These are phyloP conservation scores for Diutina scorzettiae DNA, from an alignment of 1,139 yeast genomes.

Conservation along the genomic window DNA sequence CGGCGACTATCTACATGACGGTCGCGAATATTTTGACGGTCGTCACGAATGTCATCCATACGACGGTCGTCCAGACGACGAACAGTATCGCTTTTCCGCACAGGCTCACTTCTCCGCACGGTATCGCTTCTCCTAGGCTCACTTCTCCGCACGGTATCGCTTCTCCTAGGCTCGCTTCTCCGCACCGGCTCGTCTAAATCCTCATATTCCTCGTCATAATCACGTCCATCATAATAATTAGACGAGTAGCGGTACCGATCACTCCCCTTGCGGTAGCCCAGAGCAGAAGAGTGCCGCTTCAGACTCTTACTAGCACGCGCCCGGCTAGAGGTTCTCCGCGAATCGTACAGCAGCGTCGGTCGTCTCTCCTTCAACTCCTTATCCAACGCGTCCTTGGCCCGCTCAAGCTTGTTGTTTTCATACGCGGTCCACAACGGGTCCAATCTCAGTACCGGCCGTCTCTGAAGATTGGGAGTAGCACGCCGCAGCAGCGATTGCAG, in stretches of 20 bases:
- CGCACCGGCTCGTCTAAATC: background rate
- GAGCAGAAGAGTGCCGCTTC: background rate
- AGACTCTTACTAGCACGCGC: background rate
- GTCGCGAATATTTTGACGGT: no score
- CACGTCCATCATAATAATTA: background rate
- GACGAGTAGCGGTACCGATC: conserved; percentile 3
- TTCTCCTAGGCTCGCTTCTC: background rate
- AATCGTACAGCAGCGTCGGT: conserved; percentile 10
- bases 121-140: background rate
- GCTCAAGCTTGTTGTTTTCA: conserved; percentile 35
- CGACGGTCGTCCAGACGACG: no score
- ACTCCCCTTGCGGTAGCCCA: background rate
- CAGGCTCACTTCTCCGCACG: background rate
- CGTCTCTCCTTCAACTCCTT: conserved; percentile 25
- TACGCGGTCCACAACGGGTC: conserved; percentile 50
- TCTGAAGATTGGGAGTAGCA: conserved; percentile 30
- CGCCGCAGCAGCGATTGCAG: conserved; percentile 13
- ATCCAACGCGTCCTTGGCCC: conserved; percentile 33
- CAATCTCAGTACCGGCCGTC: conserved; percentile 59
- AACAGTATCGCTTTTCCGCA: no score
- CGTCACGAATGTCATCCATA: no score
- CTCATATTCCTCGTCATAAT: background rate
- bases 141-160: background rate
- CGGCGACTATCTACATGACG: no score
- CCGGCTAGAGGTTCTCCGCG: background rate